Evolutionary conservation across 129 eudicot genomes (phyloP).

Genomic region (Deinandra increscens): DNA sequence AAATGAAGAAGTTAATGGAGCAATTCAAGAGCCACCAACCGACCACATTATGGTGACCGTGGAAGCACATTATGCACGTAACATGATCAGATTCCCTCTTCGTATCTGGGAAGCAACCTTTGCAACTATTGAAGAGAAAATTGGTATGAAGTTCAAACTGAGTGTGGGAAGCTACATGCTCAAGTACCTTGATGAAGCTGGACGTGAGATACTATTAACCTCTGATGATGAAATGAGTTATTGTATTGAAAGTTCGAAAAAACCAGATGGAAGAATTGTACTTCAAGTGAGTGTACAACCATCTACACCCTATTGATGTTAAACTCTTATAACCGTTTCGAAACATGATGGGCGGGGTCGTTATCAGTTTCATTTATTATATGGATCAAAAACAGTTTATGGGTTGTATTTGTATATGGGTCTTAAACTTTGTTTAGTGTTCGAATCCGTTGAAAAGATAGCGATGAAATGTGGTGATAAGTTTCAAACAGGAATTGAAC

Average conservation of each 20-base stretch:
- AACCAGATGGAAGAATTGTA: background rate
- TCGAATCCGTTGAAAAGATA: no score
- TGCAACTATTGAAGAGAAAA: slow-evolving; percentile 20
- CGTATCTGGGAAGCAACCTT: slow-evolving; percentile 17
- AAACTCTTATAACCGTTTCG: no score
- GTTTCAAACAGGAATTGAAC: no score
- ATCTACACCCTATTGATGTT: no score
- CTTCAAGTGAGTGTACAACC: background rate
- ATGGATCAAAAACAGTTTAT: no score
- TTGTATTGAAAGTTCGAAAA: background rate
- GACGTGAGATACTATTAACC: slow-evolving; percentile 33
- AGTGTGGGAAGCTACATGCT: slow-evolving; percentile 13
- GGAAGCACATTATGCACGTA: slow-evolving; percentile 17
- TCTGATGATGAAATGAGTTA: slow-evolving; percentile 30
- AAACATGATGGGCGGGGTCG: no score
- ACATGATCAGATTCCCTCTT: slow-evolving; percentile 24
- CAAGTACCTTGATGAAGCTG: slow-evolving; percentile 33
- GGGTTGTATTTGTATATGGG: no score
- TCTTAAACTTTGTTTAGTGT: no score
- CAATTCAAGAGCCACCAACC: background rate
- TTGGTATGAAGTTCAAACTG: slow-evolving; percentile 28
- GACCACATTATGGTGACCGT: no score
- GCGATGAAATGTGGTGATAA: no score
- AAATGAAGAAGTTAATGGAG: background rate
- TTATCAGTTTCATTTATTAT: no score